Conservation (phyloP, 495 filamentous ascomycete species). For the Xylaria scruposa region DNA sequence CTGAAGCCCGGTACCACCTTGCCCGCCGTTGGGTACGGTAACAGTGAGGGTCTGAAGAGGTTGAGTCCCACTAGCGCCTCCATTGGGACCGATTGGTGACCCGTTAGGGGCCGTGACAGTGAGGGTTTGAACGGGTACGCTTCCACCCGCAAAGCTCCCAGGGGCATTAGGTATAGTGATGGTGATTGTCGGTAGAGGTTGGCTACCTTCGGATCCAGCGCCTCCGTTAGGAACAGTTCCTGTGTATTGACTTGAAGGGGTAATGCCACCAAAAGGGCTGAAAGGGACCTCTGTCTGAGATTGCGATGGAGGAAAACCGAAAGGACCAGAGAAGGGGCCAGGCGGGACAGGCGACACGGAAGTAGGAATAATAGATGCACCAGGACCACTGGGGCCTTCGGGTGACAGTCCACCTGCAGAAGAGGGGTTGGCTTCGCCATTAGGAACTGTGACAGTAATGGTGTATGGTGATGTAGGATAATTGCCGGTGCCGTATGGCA, state of each 20-base stretch:
- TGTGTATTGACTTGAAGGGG: slow-evolving; percentile 27
- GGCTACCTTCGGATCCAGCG: slow-evolving; percentile 26
- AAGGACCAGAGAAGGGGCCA: slow-evolving; percentile 38
- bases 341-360: slow-evolving; percentile 31
- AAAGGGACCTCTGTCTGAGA: slow-evolving; percentile 24
- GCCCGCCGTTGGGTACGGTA: slow-evolving; percentile 22
- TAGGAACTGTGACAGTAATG: slow-evolving; percentile 18
- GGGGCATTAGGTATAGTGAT: slow-evolving; percentile 34
- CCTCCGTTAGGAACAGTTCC: slow-evolving; percentile 30
- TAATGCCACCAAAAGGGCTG: slow-evolving; percentile 20
- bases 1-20: slow-evolving; percentile 27
- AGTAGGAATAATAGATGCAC: slow-evolving; percentile 23
- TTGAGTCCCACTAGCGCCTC: background rate
- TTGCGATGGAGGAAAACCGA: slow-evolving; percentile 37
- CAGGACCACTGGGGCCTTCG: slow-evolving; percentile 17
- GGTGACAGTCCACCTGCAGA: slow-evolving; percentile 16
- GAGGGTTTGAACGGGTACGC: slow-evolving; percentile 17
- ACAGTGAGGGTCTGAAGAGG: slow-evolving; percentile 19
- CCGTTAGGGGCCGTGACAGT: slow-evolving; percentile 30
- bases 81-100: slow-evolving; percentile 30
- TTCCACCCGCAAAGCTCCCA: slow-evolving; percentile 29
- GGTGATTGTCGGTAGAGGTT: slow-evolving; percentile 35
- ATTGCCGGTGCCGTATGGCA: slow-evolving; percentile 14
- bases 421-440: slow-evolving; percentile 8
- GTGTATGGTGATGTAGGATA: slow-evolving; percentile 20